Conservation (phyloP, 148 eudicot species). For the Drosera capensis region DNA sequence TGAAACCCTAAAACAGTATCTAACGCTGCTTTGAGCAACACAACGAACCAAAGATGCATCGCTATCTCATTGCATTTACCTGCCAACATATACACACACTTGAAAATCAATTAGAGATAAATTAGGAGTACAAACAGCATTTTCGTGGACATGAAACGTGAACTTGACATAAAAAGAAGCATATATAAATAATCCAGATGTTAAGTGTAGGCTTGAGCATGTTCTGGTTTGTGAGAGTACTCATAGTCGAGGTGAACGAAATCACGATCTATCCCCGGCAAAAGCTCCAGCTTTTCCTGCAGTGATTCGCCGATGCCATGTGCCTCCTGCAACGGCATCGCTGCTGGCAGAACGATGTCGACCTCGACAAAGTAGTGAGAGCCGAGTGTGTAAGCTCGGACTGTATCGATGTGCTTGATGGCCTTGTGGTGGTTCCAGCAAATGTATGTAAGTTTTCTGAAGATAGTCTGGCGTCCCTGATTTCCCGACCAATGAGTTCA, state of each 20-base stretch:
- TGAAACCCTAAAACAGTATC: too few relatives aligned
- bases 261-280: constrained; percentile 72
- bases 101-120: too few relatives aligned
- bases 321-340: constrained; percentile 62
- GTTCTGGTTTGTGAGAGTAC: constrained; percentile 61
- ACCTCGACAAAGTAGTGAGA: constrained; percentile 75
- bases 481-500: constrained; percentile 72
- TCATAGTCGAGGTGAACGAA: constrained; percentile 75
- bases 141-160: too few relatives aligned
- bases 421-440: constrained; percentile 81
- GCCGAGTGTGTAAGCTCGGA: constrained; percentile 63
- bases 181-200: too few relatives aligned
- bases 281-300: constrained; percentile 58
- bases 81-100: too few relatives aligned
- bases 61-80: too few relatives aligned
- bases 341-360: constrained; percentile 57
- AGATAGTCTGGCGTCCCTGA: constrained; percentile 80
- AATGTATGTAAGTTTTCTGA: constrained; percentile 80
- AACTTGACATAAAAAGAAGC: too few relatives aligned
- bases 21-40: too few relatives aligned
- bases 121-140: too few relatives aligned
- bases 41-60: too few relatives aligned
- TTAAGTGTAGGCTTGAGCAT: constrained; percentile 36
- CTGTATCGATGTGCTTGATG: constrained; percentile 55
- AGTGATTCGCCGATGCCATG: constrained; percentile 71